Evolutionary conservation across 129 eudicot species (phyloP).

Genomic region (Flaveria trinervia): DNA sequence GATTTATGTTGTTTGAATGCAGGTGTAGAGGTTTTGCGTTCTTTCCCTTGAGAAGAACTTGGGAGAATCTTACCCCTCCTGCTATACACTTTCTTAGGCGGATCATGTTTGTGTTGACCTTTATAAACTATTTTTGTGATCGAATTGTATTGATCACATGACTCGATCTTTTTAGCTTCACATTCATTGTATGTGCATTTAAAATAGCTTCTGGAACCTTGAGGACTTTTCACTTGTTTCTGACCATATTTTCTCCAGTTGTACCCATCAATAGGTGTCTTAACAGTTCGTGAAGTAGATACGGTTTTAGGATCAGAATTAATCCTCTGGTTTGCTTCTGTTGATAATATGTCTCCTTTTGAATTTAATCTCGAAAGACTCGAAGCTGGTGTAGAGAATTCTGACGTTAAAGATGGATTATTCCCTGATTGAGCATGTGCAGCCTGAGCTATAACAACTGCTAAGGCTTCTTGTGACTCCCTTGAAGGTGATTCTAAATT

Average conservation of each 20-base stretch:
- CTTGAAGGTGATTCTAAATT: constrained; percentile 51
- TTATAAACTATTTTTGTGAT: constrained; percentile 62
- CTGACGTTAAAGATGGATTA: constrained; percentile 37
- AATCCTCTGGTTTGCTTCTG: constrained; percentile 37
- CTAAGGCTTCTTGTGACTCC: constrained; percentile 55
- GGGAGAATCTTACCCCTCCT: constrained; percentile 46
- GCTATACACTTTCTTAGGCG: constrained; percentile 58
- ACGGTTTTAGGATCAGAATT: constrained; percentile 29
- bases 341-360: constrained; percentile 30
- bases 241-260: constrained; percentile 97
- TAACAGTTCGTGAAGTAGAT: constrained; percentile 41
- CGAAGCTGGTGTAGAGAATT: constrained; percentile 41
- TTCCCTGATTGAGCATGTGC: constrained; percentile 39
- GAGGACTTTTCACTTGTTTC: constrained; percentile 87
- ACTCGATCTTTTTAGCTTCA: constrained; percentile 82
- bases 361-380: constrained; percentile 37
- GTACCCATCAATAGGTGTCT: constrained; percentile 66
- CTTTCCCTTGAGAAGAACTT: constrained; percentile 36
- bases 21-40: constrained; percentile 27
- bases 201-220: constrained; percentile 88
- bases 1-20: constrained; percentile 42
- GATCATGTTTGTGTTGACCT: constrained; percentile 88
- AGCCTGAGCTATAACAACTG: constrained; percentile 48
- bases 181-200: constrained; percentile 75
- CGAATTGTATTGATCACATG: constrained; percentile 51